Conservation (phyloP, 768 basidiomycete species). For the Macrolepiota dolichaula region DNA sequence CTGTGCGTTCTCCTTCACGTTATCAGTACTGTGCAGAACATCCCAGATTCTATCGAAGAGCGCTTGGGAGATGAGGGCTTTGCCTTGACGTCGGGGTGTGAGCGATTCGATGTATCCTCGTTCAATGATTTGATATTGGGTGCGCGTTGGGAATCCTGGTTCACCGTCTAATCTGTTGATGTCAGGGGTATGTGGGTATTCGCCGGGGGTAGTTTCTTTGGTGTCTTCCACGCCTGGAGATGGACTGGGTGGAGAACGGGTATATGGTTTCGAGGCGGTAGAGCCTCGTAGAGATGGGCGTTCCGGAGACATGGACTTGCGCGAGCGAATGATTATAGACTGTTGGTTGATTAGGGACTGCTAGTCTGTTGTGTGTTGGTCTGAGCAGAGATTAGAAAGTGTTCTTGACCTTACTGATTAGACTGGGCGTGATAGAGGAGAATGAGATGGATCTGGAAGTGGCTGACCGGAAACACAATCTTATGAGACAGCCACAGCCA, state of each 20-base stretch:
- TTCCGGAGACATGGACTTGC: slow-evolving; percentile 28
- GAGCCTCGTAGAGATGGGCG: slow-evolving; percentile 25
- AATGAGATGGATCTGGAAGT: slow-evolving; percentile 7
- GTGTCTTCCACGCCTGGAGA: slow-evolving; percentile 11
- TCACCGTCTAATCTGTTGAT: slow-evolving; percentile 13
- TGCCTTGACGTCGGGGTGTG: slow-evolving; percentile 50
- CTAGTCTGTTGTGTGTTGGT: slow-evolving; percentile 15
- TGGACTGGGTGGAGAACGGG: slow-evolving; percentile 21
- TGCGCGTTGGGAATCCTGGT: slow-evolving; percentile 59
- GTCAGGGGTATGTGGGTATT: background rate
- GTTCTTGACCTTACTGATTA: slow-evolving; percentile 17
- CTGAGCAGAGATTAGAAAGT: background rate
- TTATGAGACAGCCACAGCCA: slow-evolving; percentile 14
- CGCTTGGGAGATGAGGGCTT: slow-evolving; percentile 68
- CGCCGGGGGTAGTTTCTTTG: slow-evolving; percentile 9
- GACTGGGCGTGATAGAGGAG: slow-evolving; percentile 13
- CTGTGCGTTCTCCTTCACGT: slow-evolving; percentile 51
- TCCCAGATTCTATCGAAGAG: slow-evolving; percentile 75
- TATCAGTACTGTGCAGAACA: slow-evolving; percentile 52
- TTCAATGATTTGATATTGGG: slow-evolving; percentile 58
- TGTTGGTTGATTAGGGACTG: slow-evolving; percentile 13
- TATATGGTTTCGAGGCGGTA: slow-evolving; percentile 31
- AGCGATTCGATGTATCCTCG: slow-evolving; percentile 55
- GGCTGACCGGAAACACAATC: background rate
- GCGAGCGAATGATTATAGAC: slow-evolving; percentile 2